A percentile compares a stretch with the other conserved stretches of the same genome.
phyloP scores from a whole-genome alignment of 192 early-diverging fungal species.

The Rhizoclosmatium sp. region DNA sequence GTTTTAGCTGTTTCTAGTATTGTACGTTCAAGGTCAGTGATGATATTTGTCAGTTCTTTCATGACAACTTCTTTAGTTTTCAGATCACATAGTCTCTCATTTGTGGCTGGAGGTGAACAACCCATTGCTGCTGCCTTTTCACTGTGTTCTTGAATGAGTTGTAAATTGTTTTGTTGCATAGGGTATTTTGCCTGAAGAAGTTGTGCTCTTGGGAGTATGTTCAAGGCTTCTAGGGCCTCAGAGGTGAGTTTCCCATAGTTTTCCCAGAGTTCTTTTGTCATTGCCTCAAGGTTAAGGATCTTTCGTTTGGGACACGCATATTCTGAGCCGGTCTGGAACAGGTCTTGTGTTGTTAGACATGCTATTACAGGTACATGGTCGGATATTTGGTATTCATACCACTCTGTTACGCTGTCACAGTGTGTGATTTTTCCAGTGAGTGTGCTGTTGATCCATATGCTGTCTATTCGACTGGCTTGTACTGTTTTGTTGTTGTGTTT shows the following conservation, averaged over 20 bases:
- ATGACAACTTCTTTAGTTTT: neutral
- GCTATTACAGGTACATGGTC: neutral
- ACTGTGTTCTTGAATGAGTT: neutral
- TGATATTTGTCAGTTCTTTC: neutral
- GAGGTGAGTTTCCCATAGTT: no score
- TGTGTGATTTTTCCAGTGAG: neutral
- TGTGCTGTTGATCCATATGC: neutral
- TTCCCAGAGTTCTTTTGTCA: neutral
- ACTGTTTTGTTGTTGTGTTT: neutral
- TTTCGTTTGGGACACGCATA: neutral
- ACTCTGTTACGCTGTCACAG: neutral
- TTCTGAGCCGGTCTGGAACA: neutral
- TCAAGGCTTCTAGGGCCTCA: no score
- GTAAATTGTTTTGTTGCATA: no score
- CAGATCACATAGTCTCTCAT: neutral
- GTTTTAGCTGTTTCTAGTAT: neutral
- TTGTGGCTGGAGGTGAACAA: neutral
- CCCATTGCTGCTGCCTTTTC: neutral
- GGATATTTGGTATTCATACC: neutral
- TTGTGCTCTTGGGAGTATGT: no score
- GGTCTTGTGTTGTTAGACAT: neutral
- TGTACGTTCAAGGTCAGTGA: neutral
- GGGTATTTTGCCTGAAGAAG: no score
- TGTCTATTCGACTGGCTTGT: neutral
- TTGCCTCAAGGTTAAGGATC: neutral